Base-by-base conservation (phyloP, 2,329 filamentous ascomycete genomes). In the Alternaria burnsii region DNA sequence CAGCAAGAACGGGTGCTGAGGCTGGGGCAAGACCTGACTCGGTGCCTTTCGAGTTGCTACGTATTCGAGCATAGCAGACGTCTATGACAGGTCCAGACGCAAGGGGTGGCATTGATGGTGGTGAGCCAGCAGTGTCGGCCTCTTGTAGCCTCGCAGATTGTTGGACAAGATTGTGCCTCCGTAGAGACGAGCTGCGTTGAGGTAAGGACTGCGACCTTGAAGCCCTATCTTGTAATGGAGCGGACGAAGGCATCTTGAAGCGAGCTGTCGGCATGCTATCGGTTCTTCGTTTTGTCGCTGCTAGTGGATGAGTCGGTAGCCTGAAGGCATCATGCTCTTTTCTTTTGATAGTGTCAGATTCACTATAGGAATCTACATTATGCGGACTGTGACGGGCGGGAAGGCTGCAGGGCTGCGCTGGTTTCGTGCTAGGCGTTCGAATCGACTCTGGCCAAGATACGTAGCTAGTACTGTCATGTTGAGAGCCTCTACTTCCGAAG, bases 361-460 rank as follows among this genome's bases (percentile, higher is more conserved):
- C 22, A 22, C 47, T 44, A 18, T 26, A 42, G 51, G 28, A 46
- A 18, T 43, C 43, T n/a, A 52, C 12, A 44, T 61, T 54, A 43
- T 65, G 58, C 50, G 68, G 69, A 24, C 16, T 34, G 38, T 12
- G 9, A 42, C 24, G 8, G 6, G 40, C 24, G 34, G 22, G 26
- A 58, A 30, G 34, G 36, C 51, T 50, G 36, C 20, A 52, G 28
- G 44, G 42, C 7, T 38, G 59, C 46, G 57, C 51, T 43, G 65
- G 64, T 9, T 59, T 62, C 42, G 53, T 47, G 51, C 68, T 72
- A 28, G 69, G 61, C 50, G 58, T 50, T 46, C 64, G 70, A 47
- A 71, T 62, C 38, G 81, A 82, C 40, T 80, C 79, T 7, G 81
- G 81, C 80, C 80, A 82, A 1, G 80, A 78, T 55, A 78, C 74